phyloP scores from a whole-genome alignment of 305 asterid genomes.

The Stenogyne calaminthoides region DNA sequence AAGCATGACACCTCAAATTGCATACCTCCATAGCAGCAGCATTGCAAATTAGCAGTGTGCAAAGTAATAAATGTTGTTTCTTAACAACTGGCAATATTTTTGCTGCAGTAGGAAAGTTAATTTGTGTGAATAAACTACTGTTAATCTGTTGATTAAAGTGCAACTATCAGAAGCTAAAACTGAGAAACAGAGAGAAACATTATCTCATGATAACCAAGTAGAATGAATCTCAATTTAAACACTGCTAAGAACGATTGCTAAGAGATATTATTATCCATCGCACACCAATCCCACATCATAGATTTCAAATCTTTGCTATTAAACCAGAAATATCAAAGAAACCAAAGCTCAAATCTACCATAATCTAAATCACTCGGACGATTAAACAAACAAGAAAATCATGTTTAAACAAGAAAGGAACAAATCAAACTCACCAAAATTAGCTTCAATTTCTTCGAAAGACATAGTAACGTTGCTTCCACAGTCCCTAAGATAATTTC shows the following conservation, averaged over 20 bases:
- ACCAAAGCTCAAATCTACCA: slow-evolving; percentile 9
- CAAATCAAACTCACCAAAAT: slow-evolving; percentile 49
- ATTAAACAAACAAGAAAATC: background rate
- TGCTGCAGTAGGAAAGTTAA: slow-evolving; percentile 42
- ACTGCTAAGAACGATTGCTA: background rate
- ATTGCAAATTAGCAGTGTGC: slow-evolving; percentile 83
- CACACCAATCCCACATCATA: background rate
- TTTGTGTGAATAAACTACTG: background rate
- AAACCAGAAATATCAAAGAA: slow-evolving; percentile 10
- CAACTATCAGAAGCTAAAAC: slow-evolving; percentile 4
- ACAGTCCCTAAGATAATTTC: too few relatives aligned
- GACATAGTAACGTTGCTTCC: slow-evolving; percentile 51
- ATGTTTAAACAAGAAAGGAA: background rate
- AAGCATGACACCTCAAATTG: background rate
- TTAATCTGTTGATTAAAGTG: background rate
- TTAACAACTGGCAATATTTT: slow-evolving; percentile 74
- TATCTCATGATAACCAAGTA: background rate
- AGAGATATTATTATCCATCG: background rate
- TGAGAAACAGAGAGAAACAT: background rate
- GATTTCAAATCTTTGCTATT: slow-evolving; percentile 13
- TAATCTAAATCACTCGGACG: slow-evolving; percentile 1
- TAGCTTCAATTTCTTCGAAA: slow-evolving; percentile 67
- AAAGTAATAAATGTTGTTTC: slow-evolving; percentile 81
- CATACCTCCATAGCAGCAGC: slow-evolving; percentile 93
- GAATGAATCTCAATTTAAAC: background rate